Base-by-base conservation (phyloP, 768 basidiomycete species). In the Dioszegia hungarica region DNA sequence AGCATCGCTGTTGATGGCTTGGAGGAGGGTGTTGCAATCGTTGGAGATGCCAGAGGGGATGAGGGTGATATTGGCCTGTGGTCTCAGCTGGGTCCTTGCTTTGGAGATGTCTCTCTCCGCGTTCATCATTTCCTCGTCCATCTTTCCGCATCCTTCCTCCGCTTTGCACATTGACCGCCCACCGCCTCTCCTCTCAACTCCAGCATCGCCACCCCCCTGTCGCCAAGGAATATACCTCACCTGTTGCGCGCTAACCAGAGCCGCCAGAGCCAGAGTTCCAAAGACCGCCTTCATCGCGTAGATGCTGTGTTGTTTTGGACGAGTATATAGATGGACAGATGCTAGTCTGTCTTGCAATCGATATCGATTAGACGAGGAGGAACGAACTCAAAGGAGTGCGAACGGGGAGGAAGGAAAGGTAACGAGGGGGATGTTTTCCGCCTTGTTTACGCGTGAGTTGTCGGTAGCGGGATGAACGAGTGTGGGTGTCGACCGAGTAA, bases 1-100 rank as follows among this genome's bases (percentile, higher is more conserved):
- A 1, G 79, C 19, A 77, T 94, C 82, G 39, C 63, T 72, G 79
- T 84, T 81, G 68, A 95, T 77, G 11, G 85, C 72, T 0, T 67
- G 66, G 20, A 88, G 82, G 81, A 91, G 95, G 11, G 80, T 63
- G 1, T 77, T 57, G 54, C 79, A 80, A 19, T 62, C 36, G 0
- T 60, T 0, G 68, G 81, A 83, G 67, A 90, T 84, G 51, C 78
- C 82, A 14, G 82, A 56, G n/a, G 90, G 90, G 72, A 92, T 85
- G 65, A 84, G 78, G 11, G 84, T 54, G 70, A 79, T 54, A 51
- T 64, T 64, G 19, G 45, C 25, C 61, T 62, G 56, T n/a, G 15
- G 17, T 31, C 11, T 47, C 29, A 55, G 56, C 56, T 2, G 2
- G 9, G 47, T 24, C n/a, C n/a, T n/a, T n/a, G n/a, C n/a, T n/a